These are phyloP conservation scores for Chlamydomonas schloesseri DNA, from an alignment of 139 green algal species.

Conservation along the genomic window DNA sequence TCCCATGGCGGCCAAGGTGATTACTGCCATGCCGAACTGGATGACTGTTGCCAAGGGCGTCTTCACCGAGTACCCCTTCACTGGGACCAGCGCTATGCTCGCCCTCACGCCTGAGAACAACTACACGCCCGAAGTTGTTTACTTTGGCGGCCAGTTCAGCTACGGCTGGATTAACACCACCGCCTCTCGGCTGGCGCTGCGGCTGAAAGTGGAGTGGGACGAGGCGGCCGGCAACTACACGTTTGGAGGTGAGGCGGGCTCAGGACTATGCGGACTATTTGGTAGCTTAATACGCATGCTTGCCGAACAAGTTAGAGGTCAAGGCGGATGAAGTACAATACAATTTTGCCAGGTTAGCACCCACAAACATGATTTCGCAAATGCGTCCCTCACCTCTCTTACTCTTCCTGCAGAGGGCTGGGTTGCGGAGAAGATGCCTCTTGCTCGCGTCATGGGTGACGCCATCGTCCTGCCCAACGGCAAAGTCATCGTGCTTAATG, in stretches of 20 bases:
- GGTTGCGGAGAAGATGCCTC: conserved; percentile 7
- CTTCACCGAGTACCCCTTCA: conserved; percentile 51
- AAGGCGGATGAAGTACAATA: too few relatives aligned
- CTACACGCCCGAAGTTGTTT: conserved; percentile 27
- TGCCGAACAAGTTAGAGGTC: too few relatives aligned
- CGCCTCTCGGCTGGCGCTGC: background rate
- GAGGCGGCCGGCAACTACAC: conserved; percentile 11
- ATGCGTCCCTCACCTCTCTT: too few relatives aligned
- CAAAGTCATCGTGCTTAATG: conserved; percentile 37
- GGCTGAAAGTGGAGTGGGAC: background rate
- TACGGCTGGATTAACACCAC: background rate
- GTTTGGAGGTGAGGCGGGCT: background rate
- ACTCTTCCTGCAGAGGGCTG: background rate
- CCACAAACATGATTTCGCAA: too few relatives aligned
- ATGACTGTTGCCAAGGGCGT: background rate
- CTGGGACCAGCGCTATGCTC: conserved; percentile 39
- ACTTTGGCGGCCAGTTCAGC: conserved; percentile 30
- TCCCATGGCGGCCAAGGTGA: background rate
- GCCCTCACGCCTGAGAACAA: conserved; percentile 25
- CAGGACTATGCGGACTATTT: too few relatives aligned
- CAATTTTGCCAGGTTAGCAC: too few relatives aligned
- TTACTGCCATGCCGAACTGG: background rate
- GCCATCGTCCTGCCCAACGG: conserved; percentile 44
- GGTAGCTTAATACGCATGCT: too few relatives aligned
- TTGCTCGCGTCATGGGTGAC: conserved; percentile 41